Base-by-base conservation (phyloP, 2,329 filamentous ascomycete genomes). In the Corniculantispora saksenae region DNA sequence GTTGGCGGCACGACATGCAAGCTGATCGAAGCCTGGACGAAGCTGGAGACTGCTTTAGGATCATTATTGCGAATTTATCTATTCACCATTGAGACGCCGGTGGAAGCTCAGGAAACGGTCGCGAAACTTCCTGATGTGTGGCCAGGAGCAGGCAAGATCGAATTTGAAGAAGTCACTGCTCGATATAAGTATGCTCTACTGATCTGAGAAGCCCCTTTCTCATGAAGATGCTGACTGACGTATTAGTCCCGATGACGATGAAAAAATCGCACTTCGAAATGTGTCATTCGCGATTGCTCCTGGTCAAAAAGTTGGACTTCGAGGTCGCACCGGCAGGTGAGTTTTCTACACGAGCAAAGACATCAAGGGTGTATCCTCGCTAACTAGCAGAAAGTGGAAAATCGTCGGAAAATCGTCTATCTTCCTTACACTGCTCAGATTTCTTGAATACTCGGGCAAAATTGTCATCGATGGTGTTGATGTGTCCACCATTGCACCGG, bases 361-460 rank as follows among this genome's bases (percentile, higher is more conserved):
- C 3, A 32, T 32, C 32, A 53, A 23, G 17, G 6, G 23, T 10
- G 23, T 50, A 9, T n/a, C 12, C 21, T 27, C 25, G 50, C 51
- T 79, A 78, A 50, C 23, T 19, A 13, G 4, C 13, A 2, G 4
- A 50, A 55, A 76, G 83, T 0, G 76, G 76, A 0, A 70, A 81
- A 2, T 77, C 76, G 0, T 75, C 85, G 76, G 76, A 0, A 70
- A 81, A 2, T 77, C 76, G 0, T 75, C 85, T 19, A 83, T 84
- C 0, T 61, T 79, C 9, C 35, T 40, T 0, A 7, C 64, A 13
- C 50, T 53, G 9, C 23, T 53, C 12, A 8, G 50, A 21, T 53
- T 53, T 17, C 50, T 53, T 23, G 50, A 53, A 4, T 67, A 2
- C 66, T 67, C 13, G 32, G 58, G 12, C 66, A 60, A 0, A 54